Conservation (phyloP, 306 rosid genomes). For the Quercus cerris region DNA sequence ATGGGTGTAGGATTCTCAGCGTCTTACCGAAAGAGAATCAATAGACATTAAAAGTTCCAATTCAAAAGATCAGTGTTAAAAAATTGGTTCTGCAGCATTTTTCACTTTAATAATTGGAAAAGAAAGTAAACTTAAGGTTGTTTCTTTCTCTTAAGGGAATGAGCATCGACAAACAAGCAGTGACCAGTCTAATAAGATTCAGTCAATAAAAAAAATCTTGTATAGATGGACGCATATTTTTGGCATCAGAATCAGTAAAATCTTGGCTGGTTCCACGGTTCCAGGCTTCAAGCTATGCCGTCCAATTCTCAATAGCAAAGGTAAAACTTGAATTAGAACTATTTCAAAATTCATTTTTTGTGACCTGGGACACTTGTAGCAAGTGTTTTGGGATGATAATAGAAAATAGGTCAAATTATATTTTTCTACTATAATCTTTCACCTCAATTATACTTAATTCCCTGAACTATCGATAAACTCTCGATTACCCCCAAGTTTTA, state of each 20-base stretch:
- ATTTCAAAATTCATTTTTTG: too few relatives aligned
- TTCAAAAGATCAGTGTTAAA: background rate
- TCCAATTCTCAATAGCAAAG: background rate
- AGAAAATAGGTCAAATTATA: too few relatives aligned
- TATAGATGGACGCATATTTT: background rate
- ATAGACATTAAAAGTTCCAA: background rate
- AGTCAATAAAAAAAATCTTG: background rate
- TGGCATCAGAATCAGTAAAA: background rate
- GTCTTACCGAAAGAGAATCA: background rate
- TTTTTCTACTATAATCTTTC: too few relatives aligned
- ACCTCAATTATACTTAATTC: too few relatives aligned
- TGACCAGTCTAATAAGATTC: background rate
- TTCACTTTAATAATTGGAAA: too few relatives aligned
- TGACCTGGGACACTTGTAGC: too few relatives aligned
- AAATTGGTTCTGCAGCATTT: background rate
- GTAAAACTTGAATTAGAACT: background rate
- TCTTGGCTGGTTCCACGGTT: background rate
- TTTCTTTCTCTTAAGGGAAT: background rate
- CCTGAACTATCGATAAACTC: too few relatives aligned
- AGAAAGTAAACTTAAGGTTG: background rate
- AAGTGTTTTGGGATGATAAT: too few relatives aligned
- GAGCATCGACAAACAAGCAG: background rate
- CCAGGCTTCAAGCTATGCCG: background rate
- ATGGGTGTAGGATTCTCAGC: background rate
- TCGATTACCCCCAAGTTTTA: too few relatives aligned